Percentiles rank a stretch among this genome's conserved stretches.
These are phyloP conservation scores for Trametes cubensis DNA, from an alignment of 768 basidiomycete species.

Conservation along the genomic window DNA sequence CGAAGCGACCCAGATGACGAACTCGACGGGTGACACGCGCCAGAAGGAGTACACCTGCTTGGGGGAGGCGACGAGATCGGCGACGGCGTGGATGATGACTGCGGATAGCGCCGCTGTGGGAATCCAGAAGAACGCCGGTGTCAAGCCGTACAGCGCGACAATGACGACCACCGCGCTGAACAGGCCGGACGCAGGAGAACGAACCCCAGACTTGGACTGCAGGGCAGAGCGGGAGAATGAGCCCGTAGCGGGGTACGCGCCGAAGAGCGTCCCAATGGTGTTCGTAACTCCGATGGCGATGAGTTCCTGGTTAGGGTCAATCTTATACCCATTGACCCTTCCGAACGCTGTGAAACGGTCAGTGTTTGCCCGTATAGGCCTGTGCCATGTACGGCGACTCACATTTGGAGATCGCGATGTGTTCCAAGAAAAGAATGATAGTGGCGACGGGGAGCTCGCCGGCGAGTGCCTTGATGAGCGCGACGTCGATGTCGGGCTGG, in stretches of 20 bases:
- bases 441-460: slow-evolving; percentile 79
- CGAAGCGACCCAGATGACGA: slow-evolving; percentile 82
- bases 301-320: slow-evolving; percentile 89
- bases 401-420: slow-evolving; percentile 95
- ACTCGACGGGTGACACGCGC: slow-evolving; percentile 91
- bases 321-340: slow-evolving; percentile 90
- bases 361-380: neutral
- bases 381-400: slow-evolving; percentile 30
- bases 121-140: slow-evolving; percentile 89
- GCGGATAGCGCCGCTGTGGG: slow-evolving; percentile 79
- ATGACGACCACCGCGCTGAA: slow-evolving; percentile 84
- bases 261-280: slow-evolving; percentile 84
- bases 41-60: slow-evolving; percentile 83
- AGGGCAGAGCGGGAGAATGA: slow-evolving; percentile 96
- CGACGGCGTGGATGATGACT: slow-evolving; percentile 90
- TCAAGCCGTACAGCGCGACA: slow-evolving; percentile 91
- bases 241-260: slow-evolving; percentile 93
- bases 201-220: slow-evolving; percentile 92
- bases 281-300: slow-evolving; percentile 98
- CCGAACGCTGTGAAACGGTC: slow-evolving; percentile 71
- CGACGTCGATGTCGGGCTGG: slow-evolving; percentile 44
- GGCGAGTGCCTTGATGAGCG: slow-evolving; percentile 66
- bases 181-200: slow-evolving; percentile 88
- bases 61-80: slow-evolving; percentile 84
- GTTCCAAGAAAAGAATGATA: slow-evolving; percentile 87